Evolutionary conservation across 2,329 filamentous ascomycete species (phyloP).

Genomic region (Berkeleyomyces rouxiae): DNA sequence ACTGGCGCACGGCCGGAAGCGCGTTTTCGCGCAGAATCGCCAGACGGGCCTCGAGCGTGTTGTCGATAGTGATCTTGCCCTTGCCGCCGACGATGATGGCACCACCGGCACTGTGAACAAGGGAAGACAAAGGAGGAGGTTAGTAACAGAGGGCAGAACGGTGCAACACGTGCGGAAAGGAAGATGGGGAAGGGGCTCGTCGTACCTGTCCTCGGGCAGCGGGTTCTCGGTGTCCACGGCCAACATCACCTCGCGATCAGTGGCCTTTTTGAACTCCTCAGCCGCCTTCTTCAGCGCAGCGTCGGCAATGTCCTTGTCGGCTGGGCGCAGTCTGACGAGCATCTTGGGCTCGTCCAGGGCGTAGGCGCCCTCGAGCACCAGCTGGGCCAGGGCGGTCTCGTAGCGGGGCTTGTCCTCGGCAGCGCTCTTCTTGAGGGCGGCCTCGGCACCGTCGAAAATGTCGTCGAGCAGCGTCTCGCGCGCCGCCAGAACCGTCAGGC

Average conservation of each 20-base stretch:
- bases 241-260: constrained; percentile 51
- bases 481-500: constrained; percentile 71
- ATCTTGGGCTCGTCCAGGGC: constrained; percentile 69
- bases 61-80: constrained; percentile 97
- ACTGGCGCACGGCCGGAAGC: constrained; percentile 67
- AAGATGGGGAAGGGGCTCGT: constrained; percentile 16
- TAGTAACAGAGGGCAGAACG: neutral
- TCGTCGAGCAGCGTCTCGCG: constrained; percentile 81
- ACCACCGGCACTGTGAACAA: constrained; percentile 54
- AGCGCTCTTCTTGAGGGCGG: constrained; percentile 44
- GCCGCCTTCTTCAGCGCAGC: constrained; percentile 62
- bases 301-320: constrained; percentile 58
- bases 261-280: constrained; percentile 69
- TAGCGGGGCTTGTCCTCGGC: constrained; percentile 60
- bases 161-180: neutral
- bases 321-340: constrained; percentile 57
- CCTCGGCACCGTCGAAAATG: constrained; percentile 68
- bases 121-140: constrained; percentile 13
- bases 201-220: constrained; percentile 70
- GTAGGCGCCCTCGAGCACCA: constrained; percentile 83
- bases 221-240: constrained; percentile 64
- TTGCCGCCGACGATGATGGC: constrained; percentile 61
- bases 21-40: constrained; percentile 69
- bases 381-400: constrained; percentile 54
- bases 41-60: constrained; percentile 88